A percentile compares a stretch with the other conserved stretches of the same genome.
Evolutionary conservation across 139 green algal species (phyloP).

Genomic region (Pleodorina starrii): DNA sequence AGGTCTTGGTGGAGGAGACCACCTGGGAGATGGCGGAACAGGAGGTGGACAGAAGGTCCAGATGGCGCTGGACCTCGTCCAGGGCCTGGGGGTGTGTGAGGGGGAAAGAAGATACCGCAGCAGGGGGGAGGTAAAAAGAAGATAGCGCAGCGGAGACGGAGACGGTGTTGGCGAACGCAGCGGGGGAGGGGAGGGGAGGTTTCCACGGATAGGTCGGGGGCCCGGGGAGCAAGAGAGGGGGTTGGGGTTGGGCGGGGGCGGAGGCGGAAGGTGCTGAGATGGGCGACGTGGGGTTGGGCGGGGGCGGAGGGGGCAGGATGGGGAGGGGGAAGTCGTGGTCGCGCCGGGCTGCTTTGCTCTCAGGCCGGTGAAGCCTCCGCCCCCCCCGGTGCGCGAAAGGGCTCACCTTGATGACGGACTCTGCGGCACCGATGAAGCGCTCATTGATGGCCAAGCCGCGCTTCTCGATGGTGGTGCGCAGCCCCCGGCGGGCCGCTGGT

Average conservation of each 20-base stretch:
- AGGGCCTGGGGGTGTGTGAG: conserved; percentile 70
- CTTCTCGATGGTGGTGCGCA: conserved; percentile 86
- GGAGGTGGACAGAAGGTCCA: conserved; percentile 78
- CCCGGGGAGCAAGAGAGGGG: neutral
- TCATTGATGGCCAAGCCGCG: conserved; percentile 80
- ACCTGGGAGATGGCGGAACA: conserved; percentile 74
- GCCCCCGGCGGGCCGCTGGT: conserved; percentile 40
- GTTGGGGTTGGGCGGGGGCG: neutral
- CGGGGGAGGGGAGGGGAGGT: no score
- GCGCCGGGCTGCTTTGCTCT: no score
- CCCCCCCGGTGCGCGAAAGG: no score
- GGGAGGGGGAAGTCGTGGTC: no score
- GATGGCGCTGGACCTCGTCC: conserved; percentile 83
- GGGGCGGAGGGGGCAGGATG: no score
- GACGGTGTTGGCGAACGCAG: no score
- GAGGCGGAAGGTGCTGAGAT: neutral
- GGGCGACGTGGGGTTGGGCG: neutral
- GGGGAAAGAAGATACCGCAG: neutral
- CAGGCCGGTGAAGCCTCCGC: no score
- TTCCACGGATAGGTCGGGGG: no score
- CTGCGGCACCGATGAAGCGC: conserved; percentile 83
- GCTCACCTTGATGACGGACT: conserved; percentile 76
- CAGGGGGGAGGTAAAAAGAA: neutral
- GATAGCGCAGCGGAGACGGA: neutral
- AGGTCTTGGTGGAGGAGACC: conserved; percentile 57